Base-by-base conservation (phyloP, 2,329 filamentous ascomycete genomes). In the Drechslerella stenobrocha region DNA sequence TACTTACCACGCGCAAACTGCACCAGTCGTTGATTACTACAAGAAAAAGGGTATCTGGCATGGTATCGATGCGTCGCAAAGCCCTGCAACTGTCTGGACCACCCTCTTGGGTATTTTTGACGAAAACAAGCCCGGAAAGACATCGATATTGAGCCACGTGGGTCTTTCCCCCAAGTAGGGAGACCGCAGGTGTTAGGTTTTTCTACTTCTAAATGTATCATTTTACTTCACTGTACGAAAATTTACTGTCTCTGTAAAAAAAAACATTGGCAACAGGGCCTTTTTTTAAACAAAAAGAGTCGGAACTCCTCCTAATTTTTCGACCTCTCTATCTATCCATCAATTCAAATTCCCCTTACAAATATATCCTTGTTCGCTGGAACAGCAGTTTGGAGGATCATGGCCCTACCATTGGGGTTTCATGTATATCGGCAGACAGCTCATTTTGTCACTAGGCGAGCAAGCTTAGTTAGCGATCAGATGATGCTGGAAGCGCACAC, bases 1-100 rank as follows among this genome's bases (percentile, higher is more conserved):
- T 37, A 96, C 92, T 66, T 98, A 98, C 80, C 93, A 98, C 81
- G 81, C 84, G 72, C 93, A 98, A 84, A 98, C 93, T 30, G 80
- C 85, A 44, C 93, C 93, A 18, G 93, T 98, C 50, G 91, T 96
- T 70, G 83, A 85, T 64, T 98, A 98, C 83, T 98, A 98, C 84
- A 88, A 95, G 80, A 90, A 90, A 80, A 95, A 89, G 50, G 91
- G 91, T 73, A 96, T 98, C 81, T 98, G 93, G 93, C 87, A 87
- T 78, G 87, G 88, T 70, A 84, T 98, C 74, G 93, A 98, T 77
- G 93, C 93, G 71, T 95, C 89, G 81, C 90, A 98, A 81, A 87
- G 96, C 80, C 93, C 93, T 18, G 89, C 89, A 47, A 87, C 91
- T 78, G 93, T 98, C 70, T 98, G 93, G 93, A 91, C 90, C 82